Conservation (phyloP, 495 filamentous ascomycete species). For the Hypoxylon fragiforme region DNA sequence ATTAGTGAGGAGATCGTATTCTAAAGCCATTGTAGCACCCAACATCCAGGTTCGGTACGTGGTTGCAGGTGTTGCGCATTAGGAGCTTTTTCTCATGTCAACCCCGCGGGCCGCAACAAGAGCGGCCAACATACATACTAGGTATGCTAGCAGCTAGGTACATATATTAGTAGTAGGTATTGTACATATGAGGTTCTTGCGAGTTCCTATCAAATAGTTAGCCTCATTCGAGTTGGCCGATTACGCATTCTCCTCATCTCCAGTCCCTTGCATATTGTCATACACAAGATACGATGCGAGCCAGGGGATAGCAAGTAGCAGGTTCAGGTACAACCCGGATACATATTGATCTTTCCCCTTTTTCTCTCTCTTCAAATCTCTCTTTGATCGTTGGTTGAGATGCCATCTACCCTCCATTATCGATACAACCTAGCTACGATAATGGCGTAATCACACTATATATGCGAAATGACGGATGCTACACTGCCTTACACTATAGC, state of each 20-base stretch:
- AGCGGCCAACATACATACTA: slow-evolving; percentile 12
- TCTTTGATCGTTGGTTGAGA: slow-evolving; percentile 18
- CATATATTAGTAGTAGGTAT: no score
- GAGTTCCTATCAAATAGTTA: slow-evolving; percentile 15
- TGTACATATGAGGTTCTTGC: no score
- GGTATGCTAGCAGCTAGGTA: not conserved
- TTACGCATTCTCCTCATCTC: slow-evolving; percentile 31
- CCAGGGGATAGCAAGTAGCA: slow-evolving; percentile 17
- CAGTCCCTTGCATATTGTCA: slow-evolving; percentile 43
- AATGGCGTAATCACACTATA: slow-evolving; percentile 19
- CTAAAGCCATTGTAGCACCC: slow-evolving; percentile 20
- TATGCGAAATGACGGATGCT: slow-evolving; percentile 37
- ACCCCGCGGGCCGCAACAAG: slow-evolving; percentile 24
- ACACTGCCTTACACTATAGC: slow-evolving; percentile 18
- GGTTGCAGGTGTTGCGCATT: slow-evolving; percentile 32
- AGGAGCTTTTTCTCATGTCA: slow-evolving; percentile 29
- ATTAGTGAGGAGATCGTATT: slow-evolving; percentile 29
- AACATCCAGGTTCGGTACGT: slow-evolving; percentile 26
- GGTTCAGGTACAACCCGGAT: slow-evolving; percentile 19
- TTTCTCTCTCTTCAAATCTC: slow-evolving; percentile 4
- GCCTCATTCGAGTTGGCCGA: slow-evolving; percentile 30
- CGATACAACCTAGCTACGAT: slow-evolving; percentile 5
- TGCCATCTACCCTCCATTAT: slow-evolving; percentile 29
- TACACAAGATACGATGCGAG: slow-evolving; percentile 37
- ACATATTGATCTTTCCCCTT: slow-evolving; percentile 19